Evolutionary conservation across 306 rosid genomes (phyloP).

Genomic region (Vicia faba): DNA sequence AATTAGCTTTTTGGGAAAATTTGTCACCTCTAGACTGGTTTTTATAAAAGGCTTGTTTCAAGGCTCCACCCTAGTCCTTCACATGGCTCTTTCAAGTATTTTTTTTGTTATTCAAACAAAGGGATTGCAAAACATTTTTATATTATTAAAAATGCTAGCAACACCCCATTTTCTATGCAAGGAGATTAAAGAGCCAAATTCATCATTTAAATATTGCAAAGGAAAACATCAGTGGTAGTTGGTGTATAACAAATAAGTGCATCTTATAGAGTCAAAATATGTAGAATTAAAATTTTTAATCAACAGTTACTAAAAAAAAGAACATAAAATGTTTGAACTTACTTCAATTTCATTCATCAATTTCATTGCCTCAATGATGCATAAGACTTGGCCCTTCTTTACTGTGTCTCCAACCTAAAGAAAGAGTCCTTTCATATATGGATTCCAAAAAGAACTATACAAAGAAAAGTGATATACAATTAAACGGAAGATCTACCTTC

Average conservation of each 20-base stretch:
- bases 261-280: constrained; percentile 24
- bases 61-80: not conserved
- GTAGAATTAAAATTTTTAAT: not conserved
- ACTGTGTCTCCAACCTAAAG: constrained; percentile 78
- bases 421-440: constrained; percentile 36
- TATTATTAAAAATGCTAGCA: not conserved
- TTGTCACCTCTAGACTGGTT: not conserved
- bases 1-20: not conserved
- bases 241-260: constrained; percentile 20
- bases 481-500: constrained; percentile 51
- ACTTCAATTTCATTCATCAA: constrained; percentile 89
- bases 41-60: not conserved
- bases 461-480: constrained; percentile 13
- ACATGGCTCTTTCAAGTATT: not conserved
- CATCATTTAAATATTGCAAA: constrained; percentile 23
- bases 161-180: not conserved
- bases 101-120: constrained; percentile 4
- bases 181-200: not conserved
- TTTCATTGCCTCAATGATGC: constrained; percentile 89
- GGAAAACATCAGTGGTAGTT: constrained; percentile 4
- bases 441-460: constrained; percentile 14
- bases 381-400: constrained; percentile 71
- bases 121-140: not conserved
- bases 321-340: constrained; percentile 41
- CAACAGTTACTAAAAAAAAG: constrained; percentile 14